These are phyloP conservation scores for Cladophialophora bantiana DNA, from an alignment of 2,329 filamentous ascomycete genomes.

Conservation along the genomic window DNA sequence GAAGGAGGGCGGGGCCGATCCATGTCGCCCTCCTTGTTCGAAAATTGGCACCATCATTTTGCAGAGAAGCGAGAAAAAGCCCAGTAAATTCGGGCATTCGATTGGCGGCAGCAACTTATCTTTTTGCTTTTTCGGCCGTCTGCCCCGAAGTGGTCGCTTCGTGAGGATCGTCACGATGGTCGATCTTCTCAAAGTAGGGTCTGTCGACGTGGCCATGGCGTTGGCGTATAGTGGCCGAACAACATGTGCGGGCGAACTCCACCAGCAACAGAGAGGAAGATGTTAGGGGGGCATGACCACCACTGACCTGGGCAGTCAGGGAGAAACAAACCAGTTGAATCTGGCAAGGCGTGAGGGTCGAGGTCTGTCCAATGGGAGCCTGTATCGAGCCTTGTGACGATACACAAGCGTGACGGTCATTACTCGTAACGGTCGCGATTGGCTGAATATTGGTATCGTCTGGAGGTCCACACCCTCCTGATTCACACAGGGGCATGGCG, in stretches of 20 bases:
- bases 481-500: conserved; percentile 25
- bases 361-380: conserved; percentile 29
- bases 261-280: conserved; percentile 13
- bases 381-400: conserved; percentile 25
- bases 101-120: conserved; percentile 26
- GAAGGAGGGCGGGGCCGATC: conserved; percentile 37
- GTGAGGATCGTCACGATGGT: conserved; percentile 27
- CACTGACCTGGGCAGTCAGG: conserved; percentile 12
- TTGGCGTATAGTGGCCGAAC: conserved; percentile 25
- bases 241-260: conserved; percentile 23
- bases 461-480: conserved; percentile 34
- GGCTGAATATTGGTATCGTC: conserved; percentile 24
- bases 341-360: conserved; percentile 19
- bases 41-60: conserved; percentile 16
- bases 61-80: conserved; percentile 23
- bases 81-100: conserved; percentile 15
- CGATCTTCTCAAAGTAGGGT: conserved; percentile 17
- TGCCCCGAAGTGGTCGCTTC: conserved; percentile 16
- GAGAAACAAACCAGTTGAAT: conserved; percentile 29
- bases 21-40: conserved; percentile 29
- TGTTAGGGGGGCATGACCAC: conserved; percentile 13
- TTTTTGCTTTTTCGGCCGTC: conserved; percentile 23
- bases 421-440: conserved; percentile 34
- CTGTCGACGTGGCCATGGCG: conserved; percentile 23
- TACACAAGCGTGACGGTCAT: conserved; percentile 35